phyloP scores from a whole-genome alignment of 1,284 basidiomycete species.

The Rhizoctonia solani region DNA sequence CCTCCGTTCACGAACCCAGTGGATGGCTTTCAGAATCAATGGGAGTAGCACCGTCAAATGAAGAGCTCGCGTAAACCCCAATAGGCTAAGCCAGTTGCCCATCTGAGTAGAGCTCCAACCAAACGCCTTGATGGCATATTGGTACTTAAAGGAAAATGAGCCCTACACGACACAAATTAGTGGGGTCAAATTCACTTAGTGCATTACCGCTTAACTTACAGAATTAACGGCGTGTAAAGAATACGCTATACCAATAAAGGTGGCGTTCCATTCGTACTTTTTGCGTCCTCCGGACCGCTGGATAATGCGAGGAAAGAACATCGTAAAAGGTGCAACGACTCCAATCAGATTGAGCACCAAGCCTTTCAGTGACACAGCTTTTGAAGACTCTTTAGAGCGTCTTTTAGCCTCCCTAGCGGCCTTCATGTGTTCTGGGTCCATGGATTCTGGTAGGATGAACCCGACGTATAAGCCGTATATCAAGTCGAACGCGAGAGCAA shows the following conservation, averaged over 20 bases:
- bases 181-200: no score
- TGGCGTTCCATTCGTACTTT: conserved; percentile 68
- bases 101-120: conserved; percentile 72
- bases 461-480: conserved; percentile 58
- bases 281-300: conserved; percentile 38
- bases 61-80: conserved; percentile 63
- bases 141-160: conserved; percentile 64
- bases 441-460: conserved; percentile 75
- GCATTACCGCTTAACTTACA: background rate
- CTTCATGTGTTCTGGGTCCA: conserved; percentile 48
- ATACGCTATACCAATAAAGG: conserved; percentile 58
- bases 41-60: conserved; percentile 70
- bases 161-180: conserved; percentile 49
- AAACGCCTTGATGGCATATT: conserved; percentile 69
- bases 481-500: conserved; percentile 55
- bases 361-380: conserved; percentile 4
- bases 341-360: conserved; percentile 32
- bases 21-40: conserved; percentile 40
- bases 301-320: conserved; percentile 59
- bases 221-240: conserved; percentile 31
- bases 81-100: conserved; percentile 73
- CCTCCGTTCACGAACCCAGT: conserved; percentile 20
- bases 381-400: background rate
- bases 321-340: conserved; percentile 66
- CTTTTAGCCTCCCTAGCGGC: conserved; percentile 21